These are phyloP conservation scores for Prunus mongolica DNA, from an alignment of 306 rosid species.

Conservation along the genomic window DNA sequence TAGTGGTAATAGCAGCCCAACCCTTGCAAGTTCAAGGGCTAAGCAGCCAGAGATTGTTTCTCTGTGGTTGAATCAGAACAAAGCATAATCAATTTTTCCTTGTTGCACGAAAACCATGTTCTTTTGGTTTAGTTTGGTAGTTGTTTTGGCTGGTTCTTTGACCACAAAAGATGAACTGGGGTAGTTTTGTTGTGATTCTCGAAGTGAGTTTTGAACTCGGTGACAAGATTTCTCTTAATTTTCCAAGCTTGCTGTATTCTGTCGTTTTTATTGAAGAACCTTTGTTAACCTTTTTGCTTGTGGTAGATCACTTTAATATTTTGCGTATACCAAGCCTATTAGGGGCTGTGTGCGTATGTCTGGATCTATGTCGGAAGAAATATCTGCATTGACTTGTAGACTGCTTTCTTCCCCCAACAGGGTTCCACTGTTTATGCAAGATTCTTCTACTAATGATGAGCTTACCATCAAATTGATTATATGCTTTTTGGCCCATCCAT, in stretches of 20 bases:
- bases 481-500: not conserved
- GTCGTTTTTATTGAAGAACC: not conserved
- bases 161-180: not conserved
- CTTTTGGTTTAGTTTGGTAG: slow-evolving; percentile 6
- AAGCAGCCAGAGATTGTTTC: slow-evolving; percentile 44
- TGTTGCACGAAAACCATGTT: not conserved
- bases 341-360: not conserved
- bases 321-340: too few species aligned
- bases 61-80: slow-evolving; percentile 37
- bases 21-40: slow-evolving; percentile 40
- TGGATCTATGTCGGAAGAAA: not conserved
- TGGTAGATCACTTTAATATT: too few species aligned
- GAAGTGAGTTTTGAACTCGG: not conserved
- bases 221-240: not conserved
- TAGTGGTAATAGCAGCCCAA: slow-evolving; percentile 66
- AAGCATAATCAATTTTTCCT: not conserved
- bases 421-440: too few species aligned
- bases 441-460: not conserved
- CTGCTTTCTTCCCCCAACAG: too few species aligned
- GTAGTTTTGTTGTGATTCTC: not conserved
- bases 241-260: not conserved
- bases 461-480: not conserved
- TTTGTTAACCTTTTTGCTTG: not conserved
- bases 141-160: not conserved
- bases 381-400: not conserved